A percentile compares a stretch with the other conserved stretches of the same genome.
These are phyloP conservation scores for Dothidotthia symphoricarpi DNA, from an alignment of 2,329 filamentous ascomycete genomes.

Conservation along the genomic window DNA sequence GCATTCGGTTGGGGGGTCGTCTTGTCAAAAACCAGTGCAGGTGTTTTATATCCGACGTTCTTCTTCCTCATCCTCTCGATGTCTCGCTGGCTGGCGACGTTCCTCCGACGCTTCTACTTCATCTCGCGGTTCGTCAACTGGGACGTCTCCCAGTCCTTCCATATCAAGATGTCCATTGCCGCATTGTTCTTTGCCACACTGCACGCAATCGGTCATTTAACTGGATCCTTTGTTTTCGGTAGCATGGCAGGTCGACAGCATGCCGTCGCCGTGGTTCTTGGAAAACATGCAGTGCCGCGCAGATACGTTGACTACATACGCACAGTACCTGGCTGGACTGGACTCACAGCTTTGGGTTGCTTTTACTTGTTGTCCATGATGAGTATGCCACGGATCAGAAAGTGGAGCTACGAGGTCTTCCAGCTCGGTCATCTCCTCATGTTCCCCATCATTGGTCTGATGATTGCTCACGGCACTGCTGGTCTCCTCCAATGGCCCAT, in stretches of 20 bases:
- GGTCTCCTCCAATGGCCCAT: constrained; percentile 55
- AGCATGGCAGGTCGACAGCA: constrained; percentile 48
- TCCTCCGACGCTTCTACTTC: constrained; percentile 52
- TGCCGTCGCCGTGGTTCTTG: constrained; percentile 48
- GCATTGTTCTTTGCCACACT: constrained; percentile 53
- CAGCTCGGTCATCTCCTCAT: constrained; percentile 58
- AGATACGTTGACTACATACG: constrained; percentile 51
- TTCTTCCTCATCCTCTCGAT: constrained; percentile 60
- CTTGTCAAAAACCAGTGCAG: constrained; percentile 56
- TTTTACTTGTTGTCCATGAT: constrained; percentile 53
- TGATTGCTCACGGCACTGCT: constrained; percentile 56
- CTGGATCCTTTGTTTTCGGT: constrained; percentile 54
- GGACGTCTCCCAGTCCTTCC: constrained; percentile 57
- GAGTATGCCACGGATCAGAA: constrained; percentile 53
- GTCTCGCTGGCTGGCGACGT: constrained; percentile 57
- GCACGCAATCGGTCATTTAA: constrained; percentile 56
- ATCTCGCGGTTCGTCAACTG: constrained; percentile 58
- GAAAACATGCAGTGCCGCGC: constrained; percentile 45
- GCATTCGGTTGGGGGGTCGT: constrained; percentile 59
- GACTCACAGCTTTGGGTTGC: constrained; percentile 50
- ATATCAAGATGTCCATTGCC: constrained; percentile 55
- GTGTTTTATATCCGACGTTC: constrained; percentile 57
- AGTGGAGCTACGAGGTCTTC: constrained; percentile 57
- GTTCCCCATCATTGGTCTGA: constrained; percentile 57
- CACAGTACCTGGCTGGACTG: constrained; percentile 53